Evolutionary conservation across 257 asterid species (phyloP), one percentile per base, ranked within the genome.

Genomic region (Penstemon davidsonii): DNA sequence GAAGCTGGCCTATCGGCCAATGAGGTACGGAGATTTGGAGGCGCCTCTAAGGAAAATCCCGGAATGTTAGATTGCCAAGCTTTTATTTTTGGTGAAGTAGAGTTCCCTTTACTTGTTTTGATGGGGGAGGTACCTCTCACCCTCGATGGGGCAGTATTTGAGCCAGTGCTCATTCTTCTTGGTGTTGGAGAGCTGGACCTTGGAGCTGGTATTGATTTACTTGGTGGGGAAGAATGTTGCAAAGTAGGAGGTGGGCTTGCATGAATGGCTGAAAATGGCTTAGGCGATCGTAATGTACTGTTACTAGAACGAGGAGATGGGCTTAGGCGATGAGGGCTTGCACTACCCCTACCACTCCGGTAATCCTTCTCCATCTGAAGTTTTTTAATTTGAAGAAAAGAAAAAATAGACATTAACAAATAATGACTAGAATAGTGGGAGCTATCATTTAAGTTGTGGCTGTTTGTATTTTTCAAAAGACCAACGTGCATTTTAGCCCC

Each of bases 11-110:
- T 85, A 74, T 90, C 97, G 66, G 88, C 96, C 81, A 93, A 70
- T 15, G 98, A 93, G 49, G 98, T 93, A 57, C 99, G 96, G 60
- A 93, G 97, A 81, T 91, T 91, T 60, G 98, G 98, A 44, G 99
- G 99, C 55, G 84, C 95, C 83, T 94, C 99, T 5, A 68, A 79
- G 18, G 97, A 85, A 80, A 94, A 91, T 50, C 96, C 97, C 8
- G 95, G 96, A 76, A 88, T 84, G 75, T 84, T 88, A 49, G 90
- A 75, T 73, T 90, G 96, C 96, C 97, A 90, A 60, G 91, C 90
- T 68, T 75, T 76, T 70, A 83, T 82, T 75, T 88, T 93, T 57
- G 99, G 97, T 38, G 99, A 93, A 69, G 95, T 70, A 8, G 98
- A 88, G 84, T 83, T 88, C 13, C 95, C 96, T 68, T 89, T 74